A percentile compares a stretch with the other conserved stretches of the same genome.
Evolutionary conservation across 2,329 filamentous ascomycete species (phyloP).

Genomic region (Fusarium tupiense): DNA sequence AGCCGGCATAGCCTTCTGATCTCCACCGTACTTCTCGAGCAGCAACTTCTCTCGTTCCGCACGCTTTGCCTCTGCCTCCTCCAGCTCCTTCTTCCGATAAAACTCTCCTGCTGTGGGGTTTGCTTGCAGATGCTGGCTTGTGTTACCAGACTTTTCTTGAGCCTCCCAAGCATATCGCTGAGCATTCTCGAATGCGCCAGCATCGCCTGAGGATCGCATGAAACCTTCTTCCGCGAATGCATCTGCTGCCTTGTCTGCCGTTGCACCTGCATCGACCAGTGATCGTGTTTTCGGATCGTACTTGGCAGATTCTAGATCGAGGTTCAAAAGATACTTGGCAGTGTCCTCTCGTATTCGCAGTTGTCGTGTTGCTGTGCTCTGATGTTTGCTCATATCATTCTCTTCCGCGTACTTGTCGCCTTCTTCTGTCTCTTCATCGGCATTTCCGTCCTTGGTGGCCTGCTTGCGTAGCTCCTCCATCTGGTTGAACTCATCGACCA

Average conservation of each 20-base stretch:
- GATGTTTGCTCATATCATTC: conserved; percentile 94
- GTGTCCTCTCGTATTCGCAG: conserved; percentile 95
- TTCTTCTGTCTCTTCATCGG: conserved; percentile 63
- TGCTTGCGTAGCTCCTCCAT: conserved; percentile 78
- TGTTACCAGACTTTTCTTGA: conserved; percentile 82
- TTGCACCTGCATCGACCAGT: conserved; percentile 86
- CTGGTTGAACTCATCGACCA: conserved; percentile 91
- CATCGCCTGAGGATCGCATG: conserved; percentile 87
- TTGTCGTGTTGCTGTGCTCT: conserved; percentile 90
- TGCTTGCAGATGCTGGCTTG: conserved; percentile 89
- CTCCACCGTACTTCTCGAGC: conserved; percentile 83
- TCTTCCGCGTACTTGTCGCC: conserved; percentile 90
- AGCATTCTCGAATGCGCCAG: conserved; percentile 89
- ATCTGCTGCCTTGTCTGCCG: conserved; percentile 80
- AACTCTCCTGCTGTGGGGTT: conserved; percentile 95
- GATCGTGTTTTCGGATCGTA: conserved; percentile 97
- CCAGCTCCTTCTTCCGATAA: conserved; percentile 79
- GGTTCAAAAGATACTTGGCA: conserved; percentile 93
- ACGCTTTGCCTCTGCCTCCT: conserved; percentile 76
- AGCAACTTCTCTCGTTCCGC: conserved; percentile 75
- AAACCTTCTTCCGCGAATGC: conserved; percentile 94
- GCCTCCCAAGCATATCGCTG: conserved; percentile 95
- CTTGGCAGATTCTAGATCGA: conserved; percentile 95
- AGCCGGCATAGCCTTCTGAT: conserved; percentile 64
- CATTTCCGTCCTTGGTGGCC: conserved; percentile 60